Conservation (phyloP, 1,139 yeast genomes). For the Suhomyces anneliseae region DNA sequence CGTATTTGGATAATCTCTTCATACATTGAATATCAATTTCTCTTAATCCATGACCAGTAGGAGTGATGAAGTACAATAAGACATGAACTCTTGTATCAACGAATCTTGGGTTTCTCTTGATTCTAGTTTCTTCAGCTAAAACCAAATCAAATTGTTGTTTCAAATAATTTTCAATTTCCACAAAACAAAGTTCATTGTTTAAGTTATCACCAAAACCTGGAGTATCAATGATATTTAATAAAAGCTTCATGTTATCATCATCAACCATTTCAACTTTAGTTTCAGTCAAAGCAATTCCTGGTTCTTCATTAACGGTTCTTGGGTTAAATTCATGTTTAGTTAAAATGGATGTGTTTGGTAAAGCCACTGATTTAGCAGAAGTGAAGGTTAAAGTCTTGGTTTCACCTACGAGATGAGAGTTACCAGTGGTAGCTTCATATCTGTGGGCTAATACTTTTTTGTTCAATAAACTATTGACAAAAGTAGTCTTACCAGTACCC, state of each 20-base stretch:
- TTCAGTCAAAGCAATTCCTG: slow-evolving; percentile 65
- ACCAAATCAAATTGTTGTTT: slow-evolving; percentile 93
- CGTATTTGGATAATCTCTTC: slow-evolving; percentile 73
- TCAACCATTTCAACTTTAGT: slow-evolving; percentile 70
- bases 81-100: slow-evolving; percentile 77
- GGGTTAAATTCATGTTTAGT: slow-evolving; percentile 46
- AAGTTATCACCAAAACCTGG: slow-evolving; percentile 79
- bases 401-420: slow-evolving; percentile 25
- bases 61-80: slow-evolving; percentile 66
- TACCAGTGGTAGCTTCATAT: slow-evolving; percentile 35
- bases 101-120: slow-evolving; percentile 82
- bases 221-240: slow-evolving; percentile 65
- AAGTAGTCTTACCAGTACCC: slow-evolving; percentile 31
- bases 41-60: slow-evolving; percentile 77
- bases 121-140: slow-evolving; percentile 85
- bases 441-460: slow-evolving; percentile 61
- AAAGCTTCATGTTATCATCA: slow-evolving; percentile 71
- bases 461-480: slow-evolving; percentile 55
- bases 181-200: slow-evolving; percentile 62
- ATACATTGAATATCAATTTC: slow-evolving; percentile 78
- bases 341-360: slow-evolving; percentile 46
- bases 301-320: slow-evolving; percentile 50
- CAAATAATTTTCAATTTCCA: slow-evolving; percentile 69
- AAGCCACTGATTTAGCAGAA: slow-evolving; percentile 48
- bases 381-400: slow-evolving; percentile 54